Conservation (phyloP, 164 flowering plant genomes). For the Malania oleifera region DNA sequence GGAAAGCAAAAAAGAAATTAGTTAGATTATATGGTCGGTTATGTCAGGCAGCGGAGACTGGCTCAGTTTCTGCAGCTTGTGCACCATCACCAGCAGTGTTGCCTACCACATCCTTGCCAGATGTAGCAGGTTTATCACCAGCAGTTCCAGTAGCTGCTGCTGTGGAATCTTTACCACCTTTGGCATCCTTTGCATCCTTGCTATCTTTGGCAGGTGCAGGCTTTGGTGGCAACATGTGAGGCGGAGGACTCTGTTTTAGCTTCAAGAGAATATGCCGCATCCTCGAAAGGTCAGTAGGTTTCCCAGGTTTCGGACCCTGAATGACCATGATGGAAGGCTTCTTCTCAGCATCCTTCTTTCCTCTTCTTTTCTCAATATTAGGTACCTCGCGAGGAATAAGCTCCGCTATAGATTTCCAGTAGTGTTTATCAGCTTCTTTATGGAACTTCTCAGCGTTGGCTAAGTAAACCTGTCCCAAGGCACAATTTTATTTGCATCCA, state of each 20-base stretch:
- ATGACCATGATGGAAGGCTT: conserved; percentile 39
- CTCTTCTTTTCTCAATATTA: conserved; percentile 33
- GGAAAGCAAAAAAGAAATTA: background rate
- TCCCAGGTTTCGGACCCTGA: conserved; percentile 63
- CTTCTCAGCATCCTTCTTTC: conserved; percentile 40
- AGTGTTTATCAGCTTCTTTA: conserved; percentile 38
- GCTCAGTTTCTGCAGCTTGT: background rate
- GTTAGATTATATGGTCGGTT: background rate
- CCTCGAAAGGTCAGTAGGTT: conserved; percentile 59
- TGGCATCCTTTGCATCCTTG: conserved; percentile 17
- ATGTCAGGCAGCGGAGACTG: background rate
- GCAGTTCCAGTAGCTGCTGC: background rate
- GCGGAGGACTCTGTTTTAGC: conserved; percentile 48
- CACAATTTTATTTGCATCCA: too few relatives aligned
- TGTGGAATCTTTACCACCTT: conserved; percentile 4
- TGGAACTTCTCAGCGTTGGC: conserved; percentile 41
- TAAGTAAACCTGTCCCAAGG: conserved; percentile 21
- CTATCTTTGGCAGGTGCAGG: conserved; percentile 7
- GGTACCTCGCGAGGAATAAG: conserved; percentile 50
- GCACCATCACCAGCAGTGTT: background rate
- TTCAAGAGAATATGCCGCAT: conserved; percentile 55
- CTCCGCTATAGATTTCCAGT: conserved; percentile 51
- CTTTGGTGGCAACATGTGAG: conserved; percentile 27
- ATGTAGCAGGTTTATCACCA: background rate
- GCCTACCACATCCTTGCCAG: background rate